Base-by-base conservation (phyloP, 805 yeast species). In the Metschnikowia santaceciliae region DNA sequence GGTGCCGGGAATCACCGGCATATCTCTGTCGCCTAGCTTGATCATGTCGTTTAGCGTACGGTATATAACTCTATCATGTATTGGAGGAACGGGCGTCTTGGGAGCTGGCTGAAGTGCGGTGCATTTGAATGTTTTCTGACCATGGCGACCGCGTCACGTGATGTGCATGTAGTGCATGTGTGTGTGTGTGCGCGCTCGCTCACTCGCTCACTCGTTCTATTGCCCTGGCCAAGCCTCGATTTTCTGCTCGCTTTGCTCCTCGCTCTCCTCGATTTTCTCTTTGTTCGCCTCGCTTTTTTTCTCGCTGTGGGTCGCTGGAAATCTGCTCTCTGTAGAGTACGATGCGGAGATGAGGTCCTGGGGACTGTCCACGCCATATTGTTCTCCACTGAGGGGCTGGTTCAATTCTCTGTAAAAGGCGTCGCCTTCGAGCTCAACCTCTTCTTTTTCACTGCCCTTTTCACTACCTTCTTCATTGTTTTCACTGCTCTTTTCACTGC, bases 1-100 rank as follows among this genome's bases (percentile, higher is more conserved):
- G 14, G 80, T 81, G 22, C 99, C 99, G 1, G 97, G 97, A 34
- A 92, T 86, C 40, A 77, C 82, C 3, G 97, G 97, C 57, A 90
- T 83, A 33, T 78, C 82, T 62, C 83, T 67, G 39, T 71, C 75
- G 45, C 68, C 68, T 49, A 74, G 60, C 46, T 69, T 71, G 48
- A 74, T 64, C 75, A 69, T 70, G 11, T 17, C 17, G 47, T 15
- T 22, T 30, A 32, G 32, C 15, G 37, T 42, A 22, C 20, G 39
- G 32, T 33, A 32, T 44, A 26, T 15, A 33, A 42, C n/a, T 33
- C 30, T 42, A 42, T 42, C 46, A 42, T 42, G 38, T 20, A 42
- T 33, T 33, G 37, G 20, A 30, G 13, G 22, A 26, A 26, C 34
- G 19, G n/a, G 34, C 4, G 34, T 23, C 32, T 37, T 23, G 42